Percentiles rank a stretch among this genome's conserved stretches.
Conservation (phyloP, 257 asterid species). For the Capsicum chinense region DNA sequence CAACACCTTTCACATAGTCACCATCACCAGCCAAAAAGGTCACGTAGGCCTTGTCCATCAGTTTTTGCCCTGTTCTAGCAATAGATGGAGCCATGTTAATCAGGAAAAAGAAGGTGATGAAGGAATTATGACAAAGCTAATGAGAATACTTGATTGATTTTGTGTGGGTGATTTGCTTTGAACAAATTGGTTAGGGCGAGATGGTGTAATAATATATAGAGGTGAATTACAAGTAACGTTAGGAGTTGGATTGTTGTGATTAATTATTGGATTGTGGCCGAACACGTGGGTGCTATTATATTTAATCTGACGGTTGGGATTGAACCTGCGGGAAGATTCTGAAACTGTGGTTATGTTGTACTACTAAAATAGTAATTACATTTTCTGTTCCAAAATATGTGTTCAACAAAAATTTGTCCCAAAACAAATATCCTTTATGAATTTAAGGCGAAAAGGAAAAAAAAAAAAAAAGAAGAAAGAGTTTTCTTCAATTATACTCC, state of each 20-base stretch:
- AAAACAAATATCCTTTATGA: no score
- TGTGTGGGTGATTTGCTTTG: background rate
- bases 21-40: conserved; percentile 57
- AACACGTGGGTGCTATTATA: background rate
- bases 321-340: background rate
- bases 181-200: background rate
- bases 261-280: background rate
- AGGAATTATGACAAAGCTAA: background rate
- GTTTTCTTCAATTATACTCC: no score
- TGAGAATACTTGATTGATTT: background rate
- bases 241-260: background rate
- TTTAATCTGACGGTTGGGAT: background rate
- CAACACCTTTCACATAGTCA: conserved; percentile 37
- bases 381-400: no score
- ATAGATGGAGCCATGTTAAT: background rate
- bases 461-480: no score
- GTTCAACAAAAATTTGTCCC: no score
- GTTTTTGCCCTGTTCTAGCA: background rate
- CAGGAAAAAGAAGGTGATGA: background rate
- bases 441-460: no score
- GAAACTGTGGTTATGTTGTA: background rate
- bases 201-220: background rate
- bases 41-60: conserved; percentile 25
- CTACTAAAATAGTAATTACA: no score
- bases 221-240: background rate